Base-by-base conservation (phyloP, 1,284 basidiomycete genomes). In the Moesziomyces sp. region DNA sequence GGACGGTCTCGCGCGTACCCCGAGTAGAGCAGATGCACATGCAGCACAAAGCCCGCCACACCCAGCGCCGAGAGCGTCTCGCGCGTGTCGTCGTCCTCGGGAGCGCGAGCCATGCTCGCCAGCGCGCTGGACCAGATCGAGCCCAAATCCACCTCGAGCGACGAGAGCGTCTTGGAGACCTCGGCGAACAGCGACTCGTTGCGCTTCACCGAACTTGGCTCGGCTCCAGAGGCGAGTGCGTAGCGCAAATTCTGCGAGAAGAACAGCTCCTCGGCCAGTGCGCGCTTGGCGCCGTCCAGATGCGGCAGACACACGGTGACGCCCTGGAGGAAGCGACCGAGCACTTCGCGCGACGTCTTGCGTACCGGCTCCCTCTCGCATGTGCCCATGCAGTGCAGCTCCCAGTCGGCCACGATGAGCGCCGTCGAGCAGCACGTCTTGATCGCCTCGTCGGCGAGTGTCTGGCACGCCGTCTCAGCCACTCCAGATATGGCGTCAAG, bases 331-430 rank as follows among this genome's bases (percentile, higher is more conserved):
- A 74, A 74, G 13, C 62, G 46, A 14, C 46, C 47, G 19, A 69
- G 43, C 18, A 62, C 72, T 43, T 74, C 72, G 4, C 61, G 58
- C 2, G 72, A 74, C 8, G 59, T 56, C 47, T 59, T 65, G 1
- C 46, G 53, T 3, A 52, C 38, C 3, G 70, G 52, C 30, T 68
- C 61, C 8, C 57, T 46, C 42, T 62, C 66, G 14, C 58, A 44
- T 9, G 43, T 33, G 8, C 59, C 58, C n/a, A 46, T 51, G 21
- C 62, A 66, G 33, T 56, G 57, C 14, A 58, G 52, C 45, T 74
- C 72, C 72, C 72, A 74, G 33, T 70, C 72, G 5, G 62, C 72
- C 11, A 69, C 52, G 45, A 60, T 53, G 45, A 67, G 58, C 24
- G 58, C 61, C 8, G 64, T 52, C 49, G 68, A 62, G 47, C 61